These are phyloP conservation scores for Populus hybrid DNA, from an alignment of 441 rosid genomes.

Conservation along the genomic window DNA sequence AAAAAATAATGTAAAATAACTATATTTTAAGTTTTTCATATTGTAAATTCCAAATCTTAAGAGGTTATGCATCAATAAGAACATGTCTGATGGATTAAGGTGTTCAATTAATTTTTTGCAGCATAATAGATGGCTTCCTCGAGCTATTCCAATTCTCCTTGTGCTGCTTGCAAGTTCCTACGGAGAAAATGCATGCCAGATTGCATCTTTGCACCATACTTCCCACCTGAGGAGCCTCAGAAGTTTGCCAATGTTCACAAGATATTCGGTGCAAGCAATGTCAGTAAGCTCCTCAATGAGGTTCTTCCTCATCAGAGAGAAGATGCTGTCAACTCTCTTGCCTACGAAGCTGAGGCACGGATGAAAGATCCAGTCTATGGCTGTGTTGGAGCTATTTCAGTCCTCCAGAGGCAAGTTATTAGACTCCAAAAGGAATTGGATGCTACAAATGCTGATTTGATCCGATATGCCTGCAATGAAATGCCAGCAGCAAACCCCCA, in stretches of 20 bases:
- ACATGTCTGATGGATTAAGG: background rate
- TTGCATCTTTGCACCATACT: slow-evolving; percentile 90
- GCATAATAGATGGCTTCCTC: slow-evolving; percentile 56
- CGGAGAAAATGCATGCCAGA: slow-evolving; percentile 90
- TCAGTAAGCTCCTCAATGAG: slow-evolving; percentile 78
- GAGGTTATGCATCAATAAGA: background rate
- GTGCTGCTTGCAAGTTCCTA: slow-evolving; percentile 96
- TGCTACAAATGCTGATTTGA: slow-evolving; percentile 75
- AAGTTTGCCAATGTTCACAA: slow-evolving; percentile 93
- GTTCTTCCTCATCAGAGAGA: slow-evolving; percentile 90
- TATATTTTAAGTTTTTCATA: background rate
- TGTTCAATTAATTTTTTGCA: slow-evolving; percentile 4
- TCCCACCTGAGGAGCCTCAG: slow-evolving; percentile 98
- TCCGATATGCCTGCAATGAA: slow-evolving; percentile 54
- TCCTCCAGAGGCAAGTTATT: slow-evolving; percentile 81
- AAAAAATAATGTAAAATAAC: background rate
- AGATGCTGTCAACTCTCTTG: slow-evolving; percentile 91
- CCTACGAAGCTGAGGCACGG: slow-evolving; percentile 93
- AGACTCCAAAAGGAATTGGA: slow-evolving; percentile 91
- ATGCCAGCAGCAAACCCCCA: slow-evolving; percentile 22
- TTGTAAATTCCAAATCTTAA: background rate
- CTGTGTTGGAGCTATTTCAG: slow-evolving; percentile 86
- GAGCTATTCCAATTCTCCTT: slow-evolving; percentile 85
- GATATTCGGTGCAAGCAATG: slow-evolving; percentile 94
- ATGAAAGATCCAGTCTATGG: slow-evolving; percentile 90